Evolutionary conservation across 1,284 basidiomycete genomes (phyloP).

Genomic region (Apiotrichum gracile): DNA sequence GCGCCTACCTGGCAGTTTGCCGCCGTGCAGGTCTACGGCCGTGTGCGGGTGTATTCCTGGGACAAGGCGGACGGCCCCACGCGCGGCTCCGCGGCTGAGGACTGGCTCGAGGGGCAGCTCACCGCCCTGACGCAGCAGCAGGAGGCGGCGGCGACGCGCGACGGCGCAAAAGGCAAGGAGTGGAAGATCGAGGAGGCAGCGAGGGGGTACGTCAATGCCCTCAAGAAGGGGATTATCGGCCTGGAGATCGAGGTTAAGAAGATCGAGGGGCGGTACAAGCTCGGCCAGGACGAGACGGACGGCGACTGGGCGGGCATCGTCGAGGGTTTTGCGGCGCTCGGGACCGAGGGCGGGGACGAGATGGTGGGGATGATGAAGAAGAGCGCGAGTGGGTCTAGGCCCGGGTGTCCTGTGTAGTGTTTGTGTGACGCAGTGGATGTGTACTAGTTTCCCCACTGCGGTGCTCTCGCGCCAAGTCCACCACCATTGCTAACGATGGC

Average conservation of each 20-base stretch:
- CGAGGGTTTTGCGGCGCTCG: slow-evolving; percentile 33
- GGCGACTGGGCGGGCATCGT: slow-evolving; percentile 45
- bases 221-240: slow-evolving; percentile 47
- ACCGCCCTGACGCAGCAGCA: slow-evolving; percentile 26
- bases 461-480: too few species aligned
- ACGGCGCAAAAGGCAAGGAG: neutral
- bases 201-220: slow-evolving; percentile 30
- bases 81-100: slow-evolving; percentile 8
- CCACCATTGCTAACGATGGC: too few species aligned
- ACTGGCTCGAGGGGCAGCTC: slow-evolving; percentile 32
- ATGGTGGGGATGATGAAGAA: slow-evolving; percentile 32
- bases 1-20: slow-evolving; percentile 46
- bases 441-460: too few species aligned
- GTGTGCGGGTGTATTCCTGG: slow-evolving; percentile 16
- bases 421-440: too few species aligned
- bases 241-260: slow-evolving; percentile 41
- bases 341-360: slow-evolving; percentile 22
- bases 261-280: slow-evolving; percentile 46
- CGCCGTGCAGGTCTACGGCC: slow-evolving; percentile 43
- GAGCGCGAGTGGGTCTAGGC: neutral
- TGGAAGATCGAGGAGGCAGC: slow-evolving; percentile 47
- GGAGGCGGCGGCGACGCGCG: slow-evolving; percentile 9
- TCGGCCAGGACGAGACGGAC: slow-evolving; percentile 40
- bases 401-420: too few species aligned
- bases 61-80: slow-evolving; percentile 3